Evolutionary conservation across 768 basidiomycete genomes (phyloP).

Genomic region (Cyathus striatus): DNA sequence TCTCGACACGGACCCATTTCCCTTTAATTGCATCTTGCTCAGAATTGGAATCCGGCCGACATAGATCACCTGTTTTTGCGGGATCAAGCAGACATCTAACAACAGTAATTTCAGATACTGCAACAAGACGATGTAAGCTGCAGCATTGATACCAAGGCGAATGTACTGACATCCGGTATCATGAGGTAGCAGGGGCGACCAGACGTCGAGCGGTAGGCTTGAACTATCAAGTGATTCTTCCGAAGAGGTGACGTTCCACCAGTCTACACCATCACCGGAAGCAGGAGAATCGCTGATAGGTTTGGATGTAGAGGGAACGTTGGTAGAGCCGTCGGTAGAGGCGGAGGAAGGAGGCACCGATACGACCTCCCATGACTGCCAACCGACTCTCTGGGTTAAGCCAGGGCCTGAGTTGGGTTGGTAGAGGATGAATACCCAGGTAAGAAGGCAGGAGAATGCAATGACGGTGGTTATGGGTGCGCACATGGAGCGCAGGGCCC

Average conservation of each 20-base stretch:
- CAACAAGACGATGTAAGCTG: neutral
- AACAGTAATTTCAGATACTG: constrained; percentile 81
- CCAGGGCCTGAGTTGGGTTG: constrained; percentile 76
- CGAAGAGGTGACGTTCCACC: constrained; percentile 59
- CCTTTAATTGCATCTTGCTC: constrained; percentile 75
- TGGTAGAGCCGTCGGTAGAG: constrained; percentile 4
- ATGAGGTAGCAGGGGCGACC: constrained; percentile 73
- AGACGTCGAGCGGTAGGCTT: constrained; percentile 74
- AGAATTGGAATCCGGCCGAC: constrained; percentile 61
- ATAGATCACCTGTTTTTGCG: constrained; percentile 48
- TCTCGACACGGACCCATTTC: constrained; percentile 86
- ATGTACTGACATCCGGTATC: constrained; percentile 64
- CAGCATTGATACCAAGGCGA: neutral
- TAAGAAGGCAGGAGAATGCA: constrained; percentile 67
- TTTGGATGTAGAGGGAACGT: constrained; percentile 7
- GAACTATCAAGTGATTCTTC: constrained; percentile 46
- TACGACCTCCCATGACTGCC: constrained; percentile 85
- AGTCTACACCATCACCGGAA: constrained; percentile 41
- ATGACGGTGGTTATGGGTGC: constrained; percentile 57
- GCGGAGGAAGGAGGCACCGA: constrained; percentile 17
- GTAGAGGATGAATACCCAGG: constrained; percentile 76
- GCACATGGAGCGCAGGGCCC: constrained; percentile 49
- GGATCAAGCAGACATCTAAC: constrained; percentile 65
- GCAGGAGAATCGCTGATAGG: constrained; percentile 7
- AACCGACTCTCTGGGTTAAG: constrained; percentile 66